Conservation (phyloP, 768 basidiomycete species). For the Lenzites betulinus region DNA sequence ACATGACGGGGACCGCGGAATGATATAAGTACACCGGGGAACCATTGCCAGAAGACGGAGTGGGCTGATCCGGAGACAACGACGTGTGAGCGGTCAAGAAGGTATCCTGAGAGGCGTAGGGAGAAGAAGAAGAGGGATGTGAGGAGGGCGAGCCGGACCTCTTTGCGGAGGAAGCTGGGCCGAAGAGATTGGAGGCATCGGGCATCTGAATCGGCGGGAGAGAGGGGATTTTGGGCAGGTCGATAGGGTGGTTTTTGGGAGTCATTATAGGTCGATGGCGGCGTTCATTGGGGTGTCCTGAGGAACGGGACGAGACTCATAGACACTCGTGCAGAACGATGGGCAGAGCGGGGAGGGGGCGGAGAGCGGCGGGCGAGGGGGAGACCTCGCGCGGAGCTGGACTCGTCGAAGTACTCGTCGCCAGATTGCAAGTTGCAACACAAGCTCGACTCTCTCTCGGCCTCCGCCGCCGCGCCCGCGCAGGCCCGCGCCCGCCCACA, state of each 20-base stretch:
- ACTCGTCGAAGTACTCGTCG: constrained; percentile 13
- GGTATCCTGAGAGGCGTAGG: constrained; percentile 27
- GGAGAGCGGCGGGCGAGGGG: constrained; percentile 4
- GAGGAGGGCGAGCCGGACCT: constrained; percentile 47
- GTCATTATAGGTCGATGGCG: constrained; percentile 25
- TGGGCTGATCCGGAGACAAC: constrained; percentile 23
- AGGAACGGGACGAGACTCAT: constrained; percentile 5
- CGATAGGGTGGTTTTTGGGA: constrained; percentile 31
- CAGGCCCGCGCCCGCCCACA: constrained; percentile 9
- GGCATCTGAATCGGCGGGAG: constrained; percentile 50
- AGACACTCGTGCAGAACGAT: constrained; percentile 1
- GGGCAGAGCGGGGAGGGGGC: neutral
- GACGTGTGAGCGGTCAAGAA: constrained; percentile 33
- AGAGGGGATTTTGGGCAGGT: constrained; percentile 41
- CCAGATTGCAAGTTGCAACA: constrained; percentile 11
- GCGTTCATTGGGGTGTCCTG: constrained; percentile 18
- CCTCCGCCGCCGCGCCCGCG: constrained; percentile 11
- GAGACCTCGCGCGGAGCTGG: neutral
- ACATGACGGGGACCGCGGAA: constrained; percentile 30
- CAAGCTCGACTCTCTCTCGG: neutral
- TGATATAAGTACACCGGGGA: constrained; percentile 23
- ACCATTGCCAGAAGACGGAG: constrained; percentile 19
- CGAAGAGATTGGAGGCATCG: constrained; percentile 30
- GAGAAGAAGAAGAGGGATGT: constrained; percentile 38
- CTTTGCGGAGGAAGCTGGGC: constrained; percentile 23